These are phyloP conservation scores for Aethionema arabicum DNA, from an alignment of 345 rosid genomes.

Conservation along the genomic window DNA sequence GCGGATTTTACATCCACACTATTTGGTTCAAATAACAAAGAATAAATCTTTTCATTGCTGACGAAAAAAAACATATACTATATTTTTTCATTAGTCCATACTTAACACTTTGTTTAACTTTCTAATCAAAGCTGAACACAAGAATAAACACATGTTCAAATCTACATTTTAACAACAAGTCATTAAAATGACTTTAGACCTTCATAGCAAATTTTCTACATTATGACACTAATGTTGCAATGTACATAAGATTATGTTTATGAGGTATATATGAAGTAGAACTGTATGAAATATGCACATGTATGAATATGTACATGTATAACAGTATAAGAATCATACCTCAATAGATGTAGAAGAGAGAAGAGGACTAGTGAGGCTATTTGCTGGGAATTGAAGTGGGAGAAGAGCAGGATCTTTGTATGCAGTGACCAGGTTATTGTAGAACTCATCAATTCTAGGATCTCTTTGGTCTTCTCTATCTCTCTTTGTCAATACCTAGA, in stretches of 20 bases:
- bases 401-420: conserved; percentile 79
- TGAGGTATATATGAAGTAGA: conserved; percentile 23
- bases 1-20: not conserved
- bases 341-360: conserved; percentile 52
- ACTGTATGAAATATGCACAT: no score
- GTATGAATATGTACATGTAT: conserved; percentile 6
- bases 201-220: not conserved
- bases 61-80: no score
- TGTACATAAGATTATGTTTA: conserved; percentile 9
- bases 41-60: not conserved
- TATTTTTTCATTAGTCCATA: not conserved
- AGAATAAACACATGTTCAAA: no score
- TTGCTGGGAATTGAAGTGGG: conserved; percentile 56
- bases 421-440: conserved; percentile 50
- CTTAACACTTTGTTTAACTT: conserved; percentile 4
- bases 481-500: conserved; percentile 69
- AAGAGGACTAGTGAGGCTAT: conserved; percentile 66
- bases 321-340: conserved; percentile 33
- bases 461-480: conserved; percentile 66
- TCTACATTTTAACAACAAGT: no score
- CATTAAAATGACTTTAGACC: no score
- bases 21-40: conserved; percentile 3
- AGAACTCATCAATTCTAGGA: conserved; percentile 59
- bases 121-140: not conserved
- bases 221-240: conserved; percentile 11